phyloP scores from a whole-genome alignment of 192 early-diverging fungal genomes.

The Kappamyces sp. region DNA sequence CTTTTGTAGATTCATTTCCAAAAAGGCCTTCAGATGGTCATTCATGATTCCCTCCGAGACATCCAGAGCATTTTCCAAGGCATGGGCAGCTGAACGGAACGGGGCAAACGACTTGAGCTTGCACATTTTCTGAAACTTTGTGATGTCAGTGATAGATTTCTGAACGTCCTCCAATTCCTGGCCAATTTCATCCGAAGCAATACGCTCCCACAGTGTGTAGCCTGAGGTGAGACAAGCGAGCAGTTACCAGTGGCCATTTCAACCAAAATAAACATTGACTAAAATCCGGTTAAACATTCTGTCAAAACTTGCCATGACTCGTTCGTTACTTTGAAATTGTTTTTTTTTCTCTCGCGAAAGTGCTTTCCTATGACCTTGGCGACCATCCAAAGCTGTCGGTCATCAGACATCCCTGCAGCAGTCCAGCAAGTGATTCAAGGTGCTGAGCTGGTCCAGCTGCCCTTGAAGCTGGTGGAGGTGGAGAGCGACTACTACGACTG shows the following conservation, averaged over 20 bases:
- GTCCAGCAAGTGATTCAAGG: slow-evolving; percentile 6
- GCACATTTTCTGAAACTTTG: slow-evolving; percentile 84
- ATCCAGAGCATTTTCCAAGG: slow-evolving; percentile 97
- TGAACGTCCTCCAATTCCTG: slow-evolving; percentile 87
- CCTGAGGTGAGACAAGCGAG: slow-evolving; percentile 41
- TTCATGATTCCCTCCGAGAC: slow-evolving; percentile 97
- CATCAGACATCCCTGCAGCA: not conserved
- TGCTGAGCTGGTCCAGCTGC: not conserved
- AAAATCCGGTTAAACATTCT: not conserved
- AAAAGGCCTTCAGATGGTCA: slow-evolving; percentile 82
- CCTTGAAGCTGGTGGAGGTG: not conserved
- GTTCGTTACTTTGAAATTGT: too few species aligned
- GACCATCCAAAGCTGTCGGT: too few species aligned
- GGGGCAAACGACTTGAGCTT: slow-evolving; percentile 93
- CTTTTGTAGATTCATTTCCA: slow-evolving; percentile 90
- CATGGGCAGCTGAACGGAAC: slow-evolving; percentile 95
- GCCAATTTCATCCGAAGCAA: slow-evolving; percentile 92
- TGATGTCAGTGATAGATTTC: slow-evolving; percentile 71
- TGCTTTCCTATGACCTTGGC: too few species aligned
- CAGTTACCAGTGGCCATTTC: slow-evolving; percentile 67
- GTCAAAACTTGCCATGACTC: not conserved
- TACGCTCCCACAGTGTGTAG: slow-evolving; percentile 92
- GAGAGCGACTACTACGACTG: slow-evolving; percentile 13
- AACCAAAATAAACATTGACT: slow-evolving; percentile 60
- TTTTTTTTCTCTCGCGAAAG: too few species aligned